Percentiles rank a stretch among this genome's conserved stretches.
Evolutionary conservation across 495 filamentous ascomycete species (phyloP).

Genomic region (Podospora fimiseda): DNA sequence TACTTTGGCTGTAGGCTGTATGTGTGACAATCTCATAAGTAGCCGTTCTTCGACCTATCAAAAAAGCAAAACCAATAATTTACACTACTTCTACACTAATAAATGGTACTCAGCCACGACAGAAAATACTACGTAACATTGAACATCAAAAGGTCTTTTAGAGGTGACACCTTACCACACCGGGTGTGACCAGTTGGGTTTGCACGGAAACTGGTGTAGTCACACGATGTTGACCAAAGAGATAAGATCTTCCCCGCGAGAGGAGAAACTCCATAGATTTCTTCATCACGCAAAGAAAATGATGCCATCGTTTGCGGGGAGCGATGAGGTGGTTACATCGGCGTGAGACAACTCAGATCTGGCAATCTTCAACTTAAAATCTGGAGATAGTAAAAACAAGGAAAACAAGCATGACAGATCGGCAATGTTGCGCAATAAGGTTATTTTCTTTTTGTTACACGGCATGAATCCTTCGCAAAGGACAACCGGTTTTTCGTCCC

Average conservation of each 20-base stretch:
- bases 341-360: not conserved
- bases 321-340: not conserved
- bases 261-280: not conserved
- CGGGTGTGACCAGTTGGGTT: too few species aligned
- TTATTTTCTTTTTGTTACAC: not conserved
- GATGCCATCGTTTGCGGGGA: not conserved
- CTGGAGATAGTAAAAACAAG: not conserved
- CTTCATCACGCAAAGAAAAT: not conserved
- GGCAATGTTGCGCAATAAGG: slow-evolving; percentile 5
- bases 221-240: too few species aligned
- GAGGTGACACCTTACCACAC: too few species aligned
- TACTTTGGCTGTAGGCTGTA: too few species aligned
- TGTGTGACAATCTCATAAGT: too few species aligned
- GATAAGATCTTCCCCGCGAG: not conserved
- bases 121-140: too few species aligned
- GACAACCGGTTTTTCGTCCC: slow-evolving; percentile 1
- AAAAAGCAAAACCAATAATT: too few species aligned
- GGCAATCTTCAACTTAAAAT: not conserved
- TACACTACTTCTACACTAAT: too few species aligned
- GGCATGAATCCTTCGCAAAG: not conserved
- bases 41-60: too few species aligned
- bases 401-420: not conserved
- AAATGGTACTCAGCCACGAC: too few species aligned
- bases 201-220: too few species aligned
- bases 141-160: too few species aligned